Conservation (phyloP, 129 eudicot genomes). For the Ambrosia artemisiifolia region DNA sequence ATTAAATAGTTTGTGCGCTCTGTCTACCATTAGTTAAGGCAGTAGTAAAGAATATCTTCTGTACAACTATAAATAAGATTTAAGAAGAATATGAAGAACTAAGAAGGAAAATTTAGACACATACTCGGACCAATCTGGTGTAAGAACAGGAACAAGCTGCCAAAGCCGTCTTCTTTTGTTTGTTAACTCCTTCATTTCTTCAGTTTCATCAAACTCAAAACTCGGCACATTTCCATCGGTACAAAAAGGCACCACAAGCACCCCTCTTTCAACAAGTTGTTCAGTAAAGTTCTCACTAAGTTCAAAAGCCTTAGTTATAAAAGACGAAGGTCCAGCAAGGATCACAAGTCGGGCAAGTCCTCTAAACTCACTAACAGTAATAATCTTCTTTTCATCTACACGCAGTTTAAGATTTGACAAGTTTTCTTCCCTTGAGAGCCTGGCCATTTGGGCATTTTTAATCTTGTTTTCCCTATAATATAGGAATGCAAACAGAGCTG, state of each 20-base stretch:
- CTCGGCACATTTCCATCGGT: conserved; percentile 66
- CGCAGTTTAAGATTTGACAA: conserved; percentile 86
- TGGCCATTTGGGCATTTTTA: conserved; percentile 78
- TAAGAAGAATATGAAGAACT: neutral
- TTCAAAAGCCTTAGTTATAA: conserved; percentile 57
- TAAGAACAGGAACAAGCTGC: conserved; percentile 75
- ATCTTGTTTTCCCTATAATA: conserved; percentile 71
- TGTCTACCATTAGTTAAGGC: conserved; percentile 8
- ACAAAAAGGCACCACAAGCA: conserved; percentile 86
- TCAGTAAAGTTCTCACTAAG: conserved; percentile 70
- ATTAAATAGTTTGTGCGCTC: neutral
- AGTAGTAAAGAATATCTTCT: neutral
- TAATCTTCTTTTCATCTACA: conserved; percentile 55
- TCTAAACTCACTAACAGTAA: conserved; percentile 68
- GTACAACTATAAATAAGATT: neutral
- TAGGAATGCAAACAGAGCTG: conserved; percentile 67
- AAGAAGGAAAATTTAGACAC: conserved; percentile 18
- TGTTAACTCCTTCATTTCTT: conserved; percentile 48
- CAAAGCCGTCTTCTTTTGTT: conserved; percentile 70
- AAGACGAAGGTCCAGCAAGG: conserved; percentile 71
- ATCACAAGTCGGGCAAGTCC: conserved; percentile 91
- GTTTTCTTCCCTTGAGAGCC: conserved; percentile 80
- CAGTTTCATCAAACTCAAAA: conserved; percentile 65
- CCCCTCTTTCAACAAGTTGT: conserved; percentile 78
- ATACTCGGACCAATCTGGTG: conserved; percentile 82